Evolutionary conservation across 2,329 filamentous ascomycete species (phyloP).

Genomic region (Aureobasidium sp.): DNA sequence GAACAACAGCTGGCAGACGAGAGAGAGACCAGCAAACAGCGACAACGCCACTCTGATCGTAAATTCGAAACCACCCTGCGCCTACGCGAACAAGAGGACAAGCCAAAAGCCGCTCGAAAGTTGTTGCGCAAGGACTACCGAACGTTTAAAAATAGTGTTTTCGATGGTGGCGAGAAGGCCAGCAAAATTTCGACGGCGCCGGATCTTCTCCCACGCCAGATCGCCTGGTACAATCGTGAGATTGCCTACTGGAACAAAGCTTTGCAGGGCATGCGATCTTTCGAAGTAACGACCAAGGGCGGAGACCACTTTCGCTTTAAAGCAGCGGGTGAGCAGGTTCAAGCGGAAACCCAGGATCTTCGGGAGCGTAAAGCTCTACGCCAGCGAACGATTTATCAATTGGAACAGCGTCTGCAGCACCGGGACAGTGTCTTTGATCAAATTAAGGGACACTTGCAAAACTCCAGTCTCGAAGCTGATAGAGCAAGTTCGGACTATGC

Average conservation of each 20-base stretch:
- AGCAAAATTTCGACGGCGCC: background rate
- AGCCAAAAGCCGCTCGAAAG: constrained; percentile 16
- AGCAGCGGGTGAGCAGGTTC: background rate
- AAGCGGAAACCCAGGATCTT: background rate
- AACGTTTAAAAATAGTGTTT: background rate
- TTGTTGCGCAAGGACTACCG: background rate
- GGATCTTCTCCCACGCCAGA: background rate
- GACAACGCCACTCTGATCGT: constrained; percentile 19
- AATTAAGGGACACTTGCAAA: background rate
- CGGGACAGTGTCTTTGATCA: background rate
- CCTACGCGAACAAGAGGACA: constrained; percentile 23
- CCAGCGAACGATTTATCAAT: background rate
- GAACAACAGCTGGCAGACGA: background rate
- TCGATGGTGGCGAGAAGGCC: background rate
- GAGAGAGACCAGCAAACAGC: background rate
- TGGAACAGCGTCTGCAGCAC: background rate
- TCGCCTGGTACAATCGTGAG: background rate
- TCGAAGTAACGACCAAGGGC: background rate
- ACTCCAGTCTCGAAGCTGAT: background rate
- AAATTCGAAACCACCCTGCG: constrained; percentile 16
- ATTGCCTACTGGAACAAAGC: background rate
- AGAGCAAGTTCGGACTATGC: background rate
- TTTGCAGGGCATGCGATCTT: background rate
- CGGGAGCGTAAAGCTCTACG: background rate
- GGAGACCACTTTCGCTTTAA: background rate